Conservation (phyloP, 768 basidiomycete genomes). For the Tulasnella sp. region DNA sequence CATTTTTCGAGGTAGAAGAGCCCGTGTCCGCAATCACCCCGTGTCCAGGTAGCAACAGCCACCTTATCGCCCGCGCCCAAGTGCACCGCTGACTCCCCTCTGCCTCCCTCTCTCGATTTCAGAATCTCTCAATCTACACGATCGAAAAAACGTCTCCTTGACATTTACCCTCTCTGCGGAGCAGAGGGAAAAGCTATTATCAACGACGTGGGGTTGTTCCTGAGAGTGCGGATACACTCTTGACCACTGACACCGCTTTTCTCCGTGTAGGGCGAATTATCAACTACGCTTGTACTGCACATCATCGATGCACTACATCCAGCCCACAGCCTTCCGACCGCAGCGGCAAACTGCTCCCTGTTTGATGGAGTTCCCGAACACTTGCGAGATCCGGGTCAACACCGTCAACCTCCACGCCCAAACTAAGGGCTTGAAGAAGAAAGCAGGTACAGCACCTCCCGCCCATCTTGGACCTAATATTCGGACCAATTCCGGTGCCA, state of each 20-base stretch:
- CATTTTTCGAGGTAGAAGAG: slow-evolving; percentile 61
- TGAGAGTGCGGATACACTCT: not conserved
- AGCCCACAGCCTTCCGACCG: slow-evolving; percentile 40
- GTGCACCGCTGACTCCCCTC: no score
- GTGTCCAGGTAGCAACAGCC: slow-evolving; percentile 71
- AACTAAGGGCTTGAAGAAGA: slow-evolving; percentile 88
- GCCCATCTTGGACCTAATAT: slow-evolving; percentile 46
- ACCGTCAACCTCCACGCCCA: slow-evolving; percentile 53
- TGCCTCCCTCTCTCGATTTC: no score
- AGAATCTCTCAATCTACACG: not conserved
- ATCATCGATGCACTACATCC: slow-evolving; percentile 58
- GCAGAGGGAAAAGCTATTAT: slow-evolving; percentile 46
- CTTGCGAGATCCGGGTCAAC: slow-evolving; percentile 86
- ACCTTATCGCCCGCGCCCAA: no score
- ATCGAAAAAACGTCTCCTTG: slow-evolving; percentile 28
- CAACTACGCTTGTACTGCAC: slow-evolving; percentile 85
- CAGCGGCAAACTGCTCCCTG: slow-evolving; percentile 23
- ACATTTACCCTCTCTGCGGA: slow-evolving; percentile 55
- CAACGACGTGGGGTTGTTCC: slow-evolving; percentile 36
- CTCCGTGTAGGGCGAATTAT: slow-evolving; percentile 42
- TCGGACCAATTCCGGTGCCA: slow-evolving; percentile 33
- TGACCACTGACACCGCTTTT: not conserved
- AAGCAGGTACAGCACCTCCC: slow-evolving; percentile 86
- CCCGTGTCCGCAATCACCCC: slow-evolving; percentile 51
- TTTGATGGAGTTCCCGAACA: slow-evolving; percentile 81